These are phyloP conservation scores for Hondaea fermentalgiana DNA, from an alignment of 108 stramenopile species.

Conservation along the genomic window DNA sequence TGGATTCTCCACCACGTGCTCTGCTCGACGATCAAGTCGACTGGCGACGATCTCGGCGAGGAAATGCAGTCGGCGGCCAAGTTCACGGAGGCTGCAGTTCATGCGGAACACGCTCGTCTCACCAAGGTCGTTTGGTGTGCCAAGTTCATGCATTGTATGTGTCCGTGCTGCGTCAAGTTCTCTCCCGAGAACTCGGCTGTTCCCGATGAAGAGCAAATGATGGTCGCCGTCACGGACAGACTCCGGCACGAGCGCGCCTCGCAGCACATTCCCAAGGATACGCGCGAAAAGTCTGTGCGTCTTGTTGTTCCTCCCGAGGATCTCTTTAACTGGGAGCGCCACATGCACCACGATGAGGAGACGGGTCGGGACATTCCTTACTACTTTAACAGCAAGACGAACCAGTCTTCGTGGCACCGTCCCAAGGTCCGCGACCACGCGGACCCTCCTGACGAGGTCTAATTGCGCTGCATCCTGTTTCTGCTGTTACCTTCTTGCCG, in stretches of 20 bases:
- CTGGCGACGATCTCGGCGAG: not conserved
- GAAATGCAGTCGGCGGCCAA: not conserved
- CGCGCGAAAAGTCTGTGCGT: not conserved
- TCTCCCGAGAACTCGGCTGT: not conserved
- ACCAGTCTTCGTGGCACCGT: not conserved
- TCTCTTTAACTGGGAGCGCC: not conserved
- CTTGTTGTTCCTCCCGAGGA: not conserved
- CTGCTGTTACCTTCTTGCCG: too few relatives aligned
- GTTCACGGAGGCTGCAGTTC: not conserved
- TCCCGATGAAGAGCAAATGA: not conserved
- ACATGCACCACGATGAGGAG: not conserved
- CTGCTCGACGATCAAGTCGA: not conserved
- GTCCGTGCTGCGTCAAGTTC: slow-evolving; percentile 17
- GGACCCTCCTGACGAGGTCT: not conserved
- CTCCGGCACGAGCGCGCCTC: not conserved
- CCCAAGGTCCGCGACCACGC: not conserved
- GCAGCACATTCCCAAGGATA: not conserved
- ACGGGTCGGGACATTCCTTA: not conserved
- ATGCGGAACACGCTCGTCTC: not conserved
- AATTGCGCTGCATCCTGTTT: not conserved
- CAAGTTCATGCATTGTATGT: not conserved
- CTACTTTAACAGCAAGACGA: slow-evolving; percentile 7
- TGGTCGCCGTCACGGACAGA: not conserved
- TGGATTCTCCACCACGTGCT: not conserved
- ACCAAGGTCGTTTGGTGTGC: not conserved